phyloP scores from a whole-genome alignment of 257 asterid genomes.

The Oldenlandia corymbosa region DNA sequence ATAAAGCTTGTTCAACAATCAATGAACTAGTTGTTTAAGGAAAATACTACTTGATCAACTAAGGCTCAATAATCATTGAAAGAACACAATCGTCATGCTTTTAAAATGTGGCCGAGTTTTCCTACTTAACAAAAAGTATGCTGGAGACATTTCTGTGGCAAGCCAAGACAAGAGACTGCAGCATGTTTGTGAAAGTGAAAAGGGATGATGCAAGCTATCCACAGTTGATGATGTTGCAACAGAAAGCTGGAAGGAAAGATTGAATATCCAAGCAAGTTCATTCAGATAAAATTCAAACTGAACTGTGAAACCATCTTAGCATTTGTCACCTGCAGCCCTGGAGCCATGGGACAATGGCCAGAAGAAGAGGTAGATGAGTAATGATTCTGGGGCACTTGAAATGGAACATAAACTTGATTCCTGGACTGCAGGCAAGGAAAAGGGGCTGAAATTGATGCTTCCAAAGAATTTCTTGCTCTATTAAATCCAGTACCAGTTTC shows the following conservation, averaged over 20 bases:
- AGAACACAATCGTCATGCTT: not conserved
- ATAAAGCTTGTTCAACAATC: too few species aligned
- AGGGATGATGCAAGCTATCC: not conserved
- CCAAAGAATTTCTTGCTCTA: conserved; percentile 22
- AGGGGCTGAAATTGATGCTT: conserved; percentile 21
- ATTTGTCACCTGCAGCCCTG: conserved; percentile 50
- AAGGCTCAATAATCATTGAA: not conserved
- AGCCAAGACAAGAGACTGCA: not conserved
- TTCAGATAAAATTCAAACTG: not conserved
- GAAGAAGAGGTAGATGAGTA: conserved; percentile 36
- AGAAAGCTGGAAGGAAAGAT: not conserved
- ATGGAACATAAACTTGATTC: conserved; percentile 28
- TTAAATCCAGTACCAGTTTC: conserved; percentile 21
- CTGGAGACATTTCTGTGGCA: not conserved
- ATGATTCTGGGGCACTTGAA: conserved; percentile 35
- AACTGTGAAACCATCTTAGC: not conserved
- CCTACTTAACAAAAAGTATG: not conserved
- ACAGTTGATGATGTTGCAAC: not conserved
- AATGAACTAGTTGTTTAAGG: too few species aligned
- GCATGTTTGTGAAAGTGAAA: not conserved
- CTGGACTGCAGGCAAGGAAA: conserved; percentile 30
- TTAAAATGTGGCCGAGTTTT: not conserved
- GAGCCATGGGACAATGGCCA: conserved; percentile 31
- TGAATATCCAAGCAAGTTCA: not conserved
- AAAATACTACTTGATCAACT: not conserved